A percentile compares a stretch with the other conserved stretches of the same genome.
Conservation (phyloP, 176 grass and related monocot species). For the Hordeum marinum region DNA sequence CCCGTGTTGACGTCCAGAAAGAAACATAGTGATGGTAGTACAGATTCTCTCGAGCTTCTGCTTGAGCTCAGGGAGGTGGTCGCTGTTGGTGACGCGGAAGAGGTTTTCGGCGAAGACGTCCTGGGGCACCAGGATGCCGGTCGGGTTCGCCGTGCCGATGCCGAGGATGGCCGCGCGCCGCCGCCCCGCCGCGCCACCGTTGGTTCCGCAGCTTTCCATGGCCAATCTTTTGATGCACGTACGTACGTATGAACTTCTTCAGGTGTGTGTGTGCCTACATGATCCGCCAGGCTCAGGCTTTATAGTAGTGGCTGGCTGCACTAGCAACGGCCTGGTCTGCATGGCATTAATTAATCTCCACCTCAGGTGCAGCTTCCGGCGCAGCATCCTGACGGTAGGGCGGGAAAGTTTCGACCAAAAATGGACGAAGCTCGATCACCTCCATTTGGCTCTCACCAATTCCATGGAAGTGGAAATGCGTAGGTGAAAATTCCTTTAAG, state of each 20-base stretch:
- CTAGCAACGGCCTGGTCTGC: no score
- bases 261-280: background rate
- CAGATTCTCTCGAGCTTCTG: background rate
- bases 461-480: no score
- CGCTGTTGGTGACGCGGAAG: background rate
- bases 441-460: no score
- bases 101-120: background rate
- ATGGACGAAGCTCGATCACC: no score
- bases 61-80: background rate
- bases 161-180: background rate
- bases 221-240: background rate
- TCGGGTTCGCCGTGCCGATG: background rate
- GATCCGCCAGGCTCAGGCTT: background rate
- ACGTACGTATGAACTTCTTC: background rate
- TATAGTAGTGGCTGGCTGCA: no score
- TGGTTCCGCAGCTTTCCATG: background rate
- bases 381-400: no score
- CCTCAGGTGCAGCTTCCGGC: no score
- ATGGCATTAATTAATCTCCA: no score
- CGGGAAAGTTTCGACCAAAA: no score
- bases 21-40: background rate
- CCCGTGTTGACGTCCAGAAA: background rate
- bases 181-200: background rate
- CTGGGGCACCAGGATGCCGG: background rate
- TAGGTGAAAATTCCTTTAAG: no score